These are phyloP conservation scores for Royoungia palumana DNA, from an alignment of 768 basidiomycete genomes.

Conservation along the genomic window DNA sequence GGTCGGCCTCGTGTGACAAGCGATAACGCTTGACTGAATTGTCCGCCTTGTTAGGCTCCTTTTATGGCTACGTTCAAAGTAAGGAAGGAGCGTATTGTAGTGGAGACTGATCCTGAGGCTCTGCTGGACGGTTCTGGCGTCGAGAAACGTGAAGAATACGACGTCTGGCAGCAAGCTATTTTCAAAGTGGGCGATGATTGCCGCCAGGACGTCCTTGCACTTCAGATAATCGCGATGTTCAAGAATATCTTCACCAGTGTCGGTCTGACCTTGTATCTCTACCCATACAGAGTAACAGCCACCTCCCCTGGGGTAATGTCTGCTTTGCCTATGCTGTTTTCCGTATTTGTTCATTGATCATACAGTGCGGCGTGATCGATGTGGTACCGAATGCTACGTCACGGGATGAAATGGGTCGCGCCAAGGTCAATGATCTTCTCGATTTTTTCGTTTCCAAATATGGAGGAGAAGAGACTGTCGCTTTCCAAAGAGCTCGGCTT, in stretches of 20 bases:
- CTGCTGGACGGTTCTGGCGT: constrained; percentile 60
- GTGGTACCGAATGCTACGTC: constrained; percentile 98
- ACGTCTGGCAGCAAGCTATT: constrained; percentile 96
- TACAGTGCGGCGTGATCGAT: constrained; percentile 95
- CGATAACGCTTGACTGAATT: background rate
- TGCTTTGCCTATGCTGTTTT: background rate
- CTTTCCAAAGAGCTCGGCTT: constrained; percentile 88
- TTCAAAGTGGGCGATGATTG: constrained; percentile 99
- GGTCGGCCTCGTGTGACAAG: constrained; percentile 38
- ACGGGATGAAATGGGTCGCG: constrained; percentile 98
- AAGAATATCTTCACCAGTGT: constrained; percentile 93
- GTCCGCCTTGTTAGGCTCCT: constrained; percentile 67
- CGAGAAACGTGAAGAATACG: constrained; percentile 63
- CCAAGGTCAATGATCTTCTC: constrained; percentile 93
- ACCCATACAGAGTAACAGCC: constrained; percentile 95
- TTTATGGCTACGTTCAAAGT: constrained; percentile 99
- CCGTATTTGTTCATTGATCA: background rate
- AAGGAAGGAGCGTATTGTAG: constrained; percentile 71
- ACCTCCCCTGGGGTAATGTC: constrained; percentile 87
- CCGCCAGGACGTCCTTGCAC: constrained; percentile 94
- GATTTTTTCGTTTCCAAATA: constrained; percentile 94
- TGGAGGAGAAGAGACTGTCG: constrained; percentile 82
- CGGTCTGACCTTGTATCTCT: constrained; percentile 88
- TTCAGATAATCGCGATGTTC: constrained; percentile 99
- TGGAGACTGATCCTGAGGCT: constrained; percentile 70